Evolutionary conservation across 306 rosid species (phyloP).

Genomic region (Oxytropis ochrocephala): DNA sequence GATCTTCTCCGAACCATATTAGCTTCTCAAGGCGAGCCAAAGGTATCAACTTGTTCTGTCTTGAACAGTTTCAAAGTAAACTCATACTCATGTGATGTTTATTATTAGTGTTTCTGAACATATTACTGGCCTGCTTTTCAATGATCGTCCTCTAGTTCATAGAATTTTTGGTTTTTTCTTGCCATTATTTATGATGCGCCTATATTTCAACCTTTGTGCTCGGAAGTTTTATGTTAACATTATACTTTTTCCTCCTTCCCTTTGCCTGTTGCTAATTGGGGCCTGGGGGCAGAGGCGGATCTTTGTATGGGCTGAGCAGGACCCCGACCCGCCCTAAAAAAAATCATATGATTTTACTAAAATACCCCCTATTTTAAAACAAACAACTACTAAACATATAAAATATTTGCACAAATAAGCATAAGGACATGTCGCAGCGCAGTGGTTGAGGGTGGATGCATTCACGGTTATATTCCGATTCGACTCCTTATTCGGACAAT

Average conservation of each 20-base stretch:
- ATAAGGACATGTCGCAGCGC: too few relatives aligned
- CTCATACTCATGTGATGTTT: not conserved
- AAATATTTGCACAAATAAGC: too few relatives aligned
- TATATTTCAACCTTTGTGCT: not conserved
- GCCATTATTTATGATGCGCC: not conserved
- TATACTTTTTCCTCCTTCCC: not conserved
- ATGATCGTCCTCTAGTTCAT: not conserved
- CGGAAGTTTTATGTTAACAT: not conserved
- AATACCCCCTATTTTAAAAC: too few relatives aligned
- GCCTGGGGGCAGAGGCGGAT: too few relatives aligned
- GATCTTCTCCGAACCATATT: constrained; percentile 90
- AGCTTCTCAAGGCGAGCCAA: constrained; percentile 98
- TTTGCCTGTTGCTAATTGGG: not conserved
- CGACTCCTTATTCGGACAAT: too few relatives aligned
- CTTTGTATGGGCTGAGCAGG: too few relatives aligned
- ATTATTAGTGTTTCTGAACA: constrained; percentile 6
- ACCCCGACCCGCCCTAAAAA: too few relatives aligned
- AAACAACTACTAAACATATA: too few relatives aligned
- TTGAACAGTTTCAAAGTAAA: not conserved
- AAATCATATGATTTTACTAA: too few relatives aligned
- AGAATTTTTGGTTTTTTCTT: not conserved
- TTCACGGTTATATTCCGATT: too few relatives aligned
- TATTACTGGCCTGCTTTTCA: not conserved
- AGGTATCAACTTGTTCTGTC: constrained; percentile 37
- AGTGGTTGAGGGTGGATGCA: too few relatives aligned